phyloP scores from a whole-genome alignment of 2,329 filamentous ascomycete genomes.

The Alternaria sp. region DNA sequence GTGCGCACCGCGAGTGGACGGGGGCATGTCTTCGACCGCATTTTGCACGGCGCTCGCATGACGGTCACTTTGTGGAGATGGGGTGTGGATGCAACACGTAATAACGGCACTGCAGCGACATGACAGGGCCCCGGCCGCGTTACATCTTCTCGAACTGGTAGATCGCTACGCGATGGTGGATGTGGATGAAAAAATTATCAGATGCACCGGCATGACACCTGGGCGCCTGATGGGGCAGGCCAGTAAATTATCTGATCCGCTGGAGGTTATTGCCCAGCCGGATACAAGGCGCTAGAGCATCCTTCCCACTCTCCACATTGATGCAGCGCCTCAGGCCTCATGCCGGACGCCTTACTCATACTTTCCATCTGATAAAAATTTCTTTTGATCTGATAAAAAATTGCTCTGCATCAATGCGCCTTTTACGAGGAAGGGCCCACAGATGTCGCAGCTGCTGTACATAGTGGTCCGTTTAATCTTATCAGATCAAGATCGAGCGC shows the following conservation, averaged over 20 bases:
- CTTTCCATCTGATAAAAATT: slow-evolving; percentile 33
- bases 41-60: slow-evolving; percentile 22
- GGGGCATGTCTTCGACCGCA: background rate
- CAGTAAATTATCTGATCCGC: slow-evolving; percentile 22
- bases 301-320: slow-evolving; percentile 11
- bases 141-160: slow-evolving; percentile 1
- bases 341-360: background rate
- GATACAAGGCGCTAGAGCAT: slow-evolving; percentile 9
- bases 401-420: slow-evolving; percentile 9
- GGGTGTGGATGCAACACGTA: slow-evolving; percentile 25
- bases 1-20: background rate
- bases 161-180: slow-evolving; percentile 1
- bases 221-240: slow-evolving; percentile 7
- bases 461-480: slow-evolving; percentile 21
- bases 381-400: slow-evolving; percentile 29
- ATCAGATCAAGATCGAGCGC: slow-evolving; percentile 34
- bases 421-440: slow-evolving; percentile 11
- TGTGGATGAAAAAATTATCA: slow-evolving; percentile 4
- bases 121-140: background rate
- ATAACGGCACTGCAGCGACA: slow-evolving; percentile 20
- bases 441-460: slow-evolving; percentile 16
- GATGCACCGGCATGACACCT: slow-evolving; percentile 15
- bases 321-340: background rate
- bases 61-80: slow-evolving; percentile 1
- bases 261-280: slow-evolving; percentile 7